Evolutionary conservation across 1,139 yeast genomes (phyloP), one percentile per base, ranked within the genome.

Genomic region (Scheffersomyces lignicola): DNA sequence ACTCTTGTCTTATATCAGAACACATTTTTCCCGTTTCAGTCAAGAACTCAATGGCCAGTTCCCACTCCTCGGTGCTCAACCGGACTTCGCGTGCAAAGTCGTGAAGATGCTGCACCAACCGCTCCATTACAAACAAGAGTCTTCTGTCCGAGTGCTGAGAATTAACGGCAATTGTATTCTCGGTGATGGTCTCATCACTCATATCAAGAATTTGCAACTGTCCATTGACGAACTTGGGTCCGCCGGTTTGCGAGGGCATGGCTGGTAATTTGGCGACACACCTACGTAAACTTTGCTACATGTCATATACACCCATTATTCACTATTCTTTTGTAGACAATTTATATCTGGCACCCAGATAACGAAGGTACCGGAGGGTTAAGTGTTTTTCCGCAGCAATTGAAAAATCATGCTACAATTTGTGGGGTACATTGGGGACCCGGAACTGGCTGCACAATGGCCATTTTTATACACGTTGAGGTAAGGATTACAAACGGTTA

Each of bases 21-120:
- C 58, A 53, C 40, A 45, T 60, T 35, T 60, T 42, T n/a, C 65
- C 65, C 20, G 53, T 53, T 16, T 48, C 42, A 12, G 62, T 58
- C 22, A 60, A 41, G 41, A 60, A 56, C 29, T 46, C 38, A 14
- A 60, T 52, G n/a, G 56, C 63, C 10, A 41, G 35, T 33, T 42
- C 49, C 65, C 65, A 60, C 42, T 60, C 65, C 11, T 60, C 63
- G 7, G 59, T 51, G 9, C 62, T 56, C 31, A 60, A 45, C 36
- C 61, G 40, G 2, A 61, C 54, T 39, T 60, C 65, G 25, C 62
- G 42, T 12, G 65, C 62, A 43, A 60, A 60, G 33, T 58, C 63
- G 38, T 60, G 65, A 13, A 60, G 38, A 36, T 60, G 65, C 24
- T 45, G 51, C 6, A 60, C 58, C 12, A 58, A 44, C 18, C 53